phyloP scores from a whole-genome alignment of 805 yeast species.

The Cyberlindnera mycetangii region DNA sequence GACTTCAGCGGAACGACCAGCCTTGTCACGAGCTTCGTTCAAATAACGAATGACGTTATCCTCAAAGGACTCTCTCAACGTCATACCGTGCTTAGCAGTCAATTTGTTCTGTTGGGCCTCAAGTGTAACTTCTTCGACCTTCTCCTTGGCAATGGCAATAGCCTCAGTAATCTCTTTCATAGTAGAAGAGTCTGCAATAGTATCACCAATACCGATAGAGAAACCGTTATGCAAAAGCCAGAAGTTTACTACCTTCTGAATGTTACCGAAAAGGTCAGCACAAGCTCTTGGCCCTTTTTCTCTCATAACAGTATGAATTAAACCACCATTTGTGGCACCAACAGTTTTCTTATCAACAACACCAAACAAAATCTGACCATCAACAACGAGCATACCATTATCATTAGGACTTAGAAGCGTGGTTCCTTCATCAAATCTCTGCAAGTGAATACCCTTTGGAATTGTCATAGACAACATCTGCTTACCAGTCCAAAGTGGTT shows the following conservation, averaged over 20 bases:
- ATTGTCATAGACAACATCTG: constrained; percentile 89
- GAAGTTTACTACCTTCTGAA: constrained; percentile 92
- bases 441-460: constrained; percentile 93
- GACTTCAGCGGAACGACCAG: constrained; percentile 98
- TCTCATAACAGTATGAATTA: constrained; percentile 94
- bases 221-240: constrained; percentile 97
- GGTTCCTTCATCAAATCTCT: constrained; percentile 87
- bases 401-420: constrained; percentile 85
- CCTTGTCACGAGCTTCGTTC: constrained; percentile 98
- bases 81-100: constrained; percentile 99
- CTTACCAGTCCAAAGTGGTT: constrained; percentile 97
- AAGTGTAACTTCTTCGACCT: constrained; percentile 89
- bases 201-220: constrained; percentile 99
- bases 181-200: constrained; percentile 96
- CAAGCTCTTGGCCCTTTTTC: constrained; percentile 93
- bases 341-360: constrained; percentile 98
- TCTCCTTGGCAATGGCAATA: constrained; percentile 86
- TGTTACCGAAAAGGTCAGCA: constrained; percentile 85
- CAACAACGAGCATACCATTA: constrained; percentile 90
- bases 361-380: constrained; percentile 97
- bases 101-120: constrained; percentile 88
- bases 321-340: constrained; percentile 98
- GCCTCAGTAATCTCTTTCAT: constrained; percentile 93
- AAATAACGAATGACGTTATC: constrained; percentile 93
- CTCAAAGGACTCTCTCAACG: constrained; percentile 96